These are phyloP conservation scores for Trichoderma afroharzianum DNA, from an alignment of 2,329 filamentous ascomycete species.

Conservation along the genomic window DNA sequence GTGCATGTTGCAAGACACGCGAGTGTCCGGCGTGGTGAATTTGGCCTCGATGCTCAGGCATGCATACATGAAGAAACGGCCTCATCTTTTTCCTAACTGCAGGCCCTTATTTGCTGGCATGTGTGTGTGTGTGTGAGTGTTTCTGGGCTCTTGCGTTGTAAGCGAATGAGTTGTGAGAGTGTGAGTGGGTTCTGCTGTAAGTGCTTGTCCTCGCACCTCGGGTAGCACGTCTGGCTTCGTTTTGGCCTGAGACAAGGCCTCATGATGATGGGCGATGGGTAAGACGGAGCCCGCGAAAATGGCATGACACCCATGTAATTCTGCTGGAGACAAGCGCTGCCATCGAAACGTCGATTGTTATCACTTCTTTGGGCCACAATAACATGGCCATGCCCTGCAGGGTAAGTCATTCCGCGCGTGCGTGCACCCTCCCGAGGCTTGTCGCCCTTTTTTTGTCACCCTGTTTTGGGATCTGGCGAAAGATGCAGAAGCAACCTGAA, in stretches of 20 bases:
- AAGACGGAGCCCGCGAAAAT: not conserved
- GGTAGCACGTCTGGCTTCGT: not conserved
- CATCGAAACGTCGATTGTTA: not conserved
- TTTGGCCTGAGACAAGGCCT: not conserved
- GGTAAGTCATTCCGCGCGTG: not conserved
- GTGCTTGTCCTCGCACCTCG: not conserved
- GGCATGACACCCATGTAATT: not conserved
- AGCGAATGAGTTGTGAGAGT: not conserved
- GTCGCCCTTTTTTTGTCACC: constrained; percentile 5
- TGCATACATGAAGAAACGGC: not conserved
- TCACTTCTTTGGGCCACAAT: not conserved
- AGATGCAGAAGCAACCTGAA: not conserved
- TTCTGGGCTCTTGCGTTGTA: not conserved
- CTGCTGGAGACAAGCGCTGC: not conserved
- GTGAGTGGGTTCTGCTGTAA: not conserved
- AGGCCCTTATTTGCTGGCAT: not conserved
- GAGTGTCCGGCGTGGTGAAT: not conserved
- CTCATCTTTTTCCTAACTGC: not conserved
- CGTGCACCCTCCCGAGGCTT: not conserved
- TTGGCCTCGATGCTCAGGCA: not conserved
- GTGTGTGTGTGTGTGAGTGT: not conserved
- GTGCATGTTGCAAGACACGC: not conserved
- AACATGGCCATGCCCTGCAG: not conserved
- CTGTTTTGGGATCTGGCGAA: not conserved
- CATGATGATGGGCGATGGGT: not conserved